Conservation (phyloP, 306 rosid species). For the Pterocarpus santalinus region DNA sequence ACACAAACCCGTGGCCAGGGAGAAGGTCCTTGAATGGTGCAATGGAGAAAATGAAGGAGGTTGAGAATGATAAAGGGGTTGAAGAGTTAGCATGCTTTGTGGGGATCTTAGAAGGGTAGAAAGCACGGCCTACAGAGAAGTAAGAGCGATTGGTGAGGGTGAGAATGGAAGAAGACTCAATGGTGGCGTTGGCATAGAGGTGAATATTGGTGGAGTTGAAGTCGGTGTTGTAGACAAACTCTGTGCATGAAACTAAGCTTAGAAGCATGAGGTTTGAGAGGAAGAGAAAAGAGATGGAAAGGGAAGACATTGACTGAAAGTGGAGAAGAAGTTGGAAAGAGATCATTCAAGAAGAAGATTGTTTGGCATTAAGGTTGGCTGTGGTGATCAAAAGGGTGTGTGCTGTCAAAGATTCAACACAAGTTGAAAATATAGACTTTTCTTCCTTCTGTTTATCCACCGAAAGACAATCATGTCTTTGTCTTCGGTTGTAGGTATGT, state of each 20-base stretch:
- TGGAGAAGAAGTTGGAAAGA: neutral
- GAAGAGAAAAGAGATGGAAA: conserved; percentile 23
- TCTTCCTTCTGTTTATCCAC: neutral
- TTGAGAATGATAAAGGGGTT: conserved; percentile 51
- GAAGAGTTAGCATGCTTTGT: conserved; percentile 47
- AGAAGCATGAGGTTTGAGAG: conserved; percentile 27
- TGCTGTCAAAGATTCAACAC: neutral
- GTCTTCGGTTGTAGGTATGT: neutral
- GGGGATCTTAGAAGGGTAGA: conserved; percentile 58
- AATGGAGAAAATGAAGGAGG: conserved; percentile 66
- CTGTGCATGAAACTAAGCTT: conserved; percentile 43
- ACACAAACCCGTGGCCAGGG: conserved; percentile 64
- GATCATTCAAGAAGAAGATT: neutral
- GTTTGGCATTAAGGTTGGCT: neutral
- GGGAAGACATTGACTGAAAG: conserved; percentile 43
- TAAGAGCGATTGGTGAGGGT: conserved; percentile 54
- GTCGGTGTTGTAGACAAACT: conserved; percentile 64
- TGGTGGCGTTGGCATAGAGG: conserved; percentile 54
- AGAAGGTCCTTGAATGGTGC: conserved; percentile 45
- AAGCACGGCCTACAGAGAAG: conserved; percentile 61
- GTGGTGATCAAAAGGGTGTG: neutral
- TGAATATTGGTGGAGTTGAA: conserved; percentile 56
- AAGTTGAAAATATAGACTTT: neutral
- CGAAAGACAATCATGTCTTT: neutral
- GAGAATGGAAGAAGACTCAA: conserved; percentile 58